A percentile compares a stretch with the other conserved stretches of the same genome.
Evolutionary conservation across 1,284 basidiomycete genomes (phyloP).

Genomic region (Cryptococcus jaspeensis): DNA sequence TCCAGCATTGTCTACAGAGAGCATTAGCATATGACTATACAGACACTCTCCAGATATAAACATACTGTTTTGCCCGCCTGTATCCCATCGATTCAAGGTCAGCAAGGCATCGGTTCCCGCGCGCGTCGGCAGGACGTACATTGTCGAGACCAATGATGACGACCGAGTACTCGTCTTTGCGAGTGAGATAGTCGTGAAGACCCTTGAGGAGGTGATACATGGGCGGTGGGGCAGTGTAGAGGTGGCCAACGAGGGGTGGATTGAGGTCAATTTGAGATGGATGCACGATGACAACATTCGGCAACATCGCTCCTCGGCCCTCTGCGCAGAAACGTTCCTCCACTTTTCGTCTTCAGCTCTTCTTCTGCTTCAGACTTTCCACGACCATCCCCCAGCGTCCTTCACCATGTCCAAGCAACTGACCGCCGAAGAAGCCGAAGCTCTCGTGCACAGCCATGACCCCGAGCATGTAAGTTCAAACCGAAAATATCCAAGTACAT

Average conservation of each 20-base stretch:
- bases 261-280: neutral
- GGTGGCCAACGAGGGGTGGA: neutral
- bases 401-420: constrained; percentile 6
- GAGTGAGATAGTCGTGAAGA: constrained; percentile 80
- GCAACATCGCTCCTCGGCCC: neutral
- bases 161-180: constrained; percentile 90
- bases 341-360: neutral
- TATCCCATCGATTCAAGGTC: neutral
- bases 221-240: neutral
- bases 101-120: neutral
- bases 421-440: constrained; percentile 36
- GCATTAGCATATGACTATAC: neutral
- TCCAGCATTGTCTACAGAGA: constrained; percentile 73
- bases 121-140: constrained; percentile 27
- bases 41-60: neutral
- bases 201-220: constrained; percentile 91
- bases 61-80: constrained; percentile 83
- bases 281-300: constrained; percentile 7
- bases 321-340: neutral
- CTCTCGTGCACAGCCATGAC: constrained; percentile 50
- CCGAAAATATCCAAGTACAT: neutral
- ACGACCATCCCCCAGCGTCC: neutral
- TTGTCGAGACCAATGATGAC: constrained; percentile 75
- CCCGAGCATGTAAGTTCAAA: constrained; percentile 50
- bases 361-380: neutral